phyloP scores from a whole-genome alignment of 2,329 filamentous ascomycete species.

The Fusarium gaditjirri region DNA sequence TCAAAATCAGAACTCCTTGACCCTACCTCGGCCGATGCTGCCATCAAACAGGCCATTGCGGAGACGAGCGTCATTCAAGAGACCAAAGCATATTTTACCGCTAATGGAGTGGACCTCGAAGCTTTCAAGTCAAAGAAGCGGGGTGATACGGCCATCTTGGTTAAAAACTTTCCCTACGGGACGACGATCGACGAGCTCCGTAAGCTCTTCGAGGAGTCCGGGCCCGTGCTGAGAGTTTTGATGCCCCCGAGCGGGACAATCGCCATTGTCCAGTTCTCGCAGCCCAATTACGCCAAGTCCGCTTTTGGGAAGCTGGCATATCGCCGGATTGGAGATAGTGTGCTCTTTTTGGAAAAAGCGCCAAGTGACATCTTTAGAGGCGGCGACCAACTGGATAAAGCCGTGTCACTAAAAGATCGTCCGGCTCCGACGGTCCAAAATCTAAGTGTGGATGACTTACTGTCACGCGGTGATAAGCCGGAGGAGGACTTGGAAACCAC shows the following conservation, averaged over 20 bases:
- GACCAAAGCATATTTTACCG: slow-evolving; percentile 89
- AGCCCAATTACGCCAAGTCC: slow-evolving; percentile 80
- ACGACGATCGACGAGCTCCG: slow-evolving; percentile 82
- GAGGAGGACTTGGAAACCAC: slow-evolving; percentile 70
- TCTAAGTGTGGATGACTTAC: slow-evolving; percentile 74
- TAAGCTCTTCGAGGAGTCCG: slow-evolving; percentile 85
- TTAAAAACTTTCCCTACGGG: slow-evolving; percentile 94
- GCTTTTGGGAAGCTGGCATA: slow-evolving; percentile 90
- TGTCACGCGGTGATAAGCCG: slow-evolving; percentile 65
- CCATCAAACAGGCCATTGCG: slow-evolving; percentile 94
- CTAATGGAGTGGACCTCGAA: slow-evolving; percentile 90
- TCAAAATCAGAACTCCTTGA: slow-evolving; percentile 92
- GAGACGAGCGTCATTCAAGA: slow-evolving; percentile 97
- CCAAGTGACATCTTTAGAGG: slow-evolving; percentile 80
- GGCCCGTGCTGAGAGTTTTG: slow-evolving; percentile 81
- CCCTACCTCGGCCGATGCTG: slow-evolving; percentile 93
- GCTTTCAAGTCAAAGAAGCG: slow-evolving; percentile 87
- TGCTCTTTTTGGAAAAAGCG: slow-evolving; percentile 93
- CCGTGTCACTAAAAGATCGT: slow-evolving; percentile 49
- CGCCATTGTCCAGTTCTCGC: slow-evolving; percentile 89
- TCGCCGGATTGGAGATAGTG: slow-evolving; percentile 88
- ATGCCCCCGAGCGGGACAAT: slow-evolving; percentile 95
- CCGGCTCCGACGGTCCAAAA: slow-evolving; percentile 63
- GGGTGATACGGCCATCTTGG: slow-evolving; percentile 86
- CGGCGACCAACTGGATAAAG: slow-evolving; percentile 46